Percentiles rank a stretch among this genome's conserved stretches.
Conservation (phyloP, 2,329 filamentous ascomycete species). For the Cladosporium sp. region DNA sequence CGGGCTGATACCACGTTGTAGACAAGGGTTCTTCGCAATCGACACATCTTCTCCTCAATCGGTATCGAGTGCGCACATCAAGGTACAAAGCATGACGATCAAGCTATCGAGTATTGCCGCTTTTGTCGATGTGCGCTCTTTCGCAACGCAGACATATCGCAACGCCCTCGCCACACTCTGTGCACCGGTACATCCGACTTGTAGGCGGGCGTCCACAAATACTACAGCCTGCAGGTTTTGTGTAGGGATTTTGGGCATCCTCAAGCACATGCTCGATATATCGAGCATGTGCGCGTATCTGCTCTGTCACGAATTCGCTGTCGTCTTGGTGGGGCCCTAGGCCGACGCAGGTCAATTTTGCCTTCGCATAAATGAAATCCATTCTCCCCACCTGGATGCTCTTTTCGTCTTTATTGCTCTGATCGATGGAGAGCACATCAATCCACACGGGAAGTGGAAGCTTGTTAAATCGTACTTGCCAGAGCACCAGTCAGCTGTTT, state of each 20-base stretch:
- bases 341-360: conserved; percentile 4
- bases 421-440: conserved; percentile 19
- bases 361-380: conserved; percentile 14
- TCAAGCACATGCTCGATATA: background rate
- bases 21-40: background rate
- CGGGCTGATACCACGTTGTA: background rate
- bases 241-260: background rate
- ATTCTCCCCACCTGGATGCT: conserved; percentile 17
- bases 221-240: background rate
- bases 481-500: background rate
- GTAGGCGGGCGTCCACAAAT: background rate
- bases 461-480: background rate
- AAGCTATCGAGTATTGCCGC: too few species aligned
- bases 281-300: background rate
- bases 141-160: background rate
- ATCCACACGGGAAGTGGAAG: conserved; percentile 14
- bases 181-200: background rate
- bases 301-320: background rate
- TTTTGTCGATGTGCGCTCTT: background rate
- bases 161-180: background rate
- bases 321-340: background rate
- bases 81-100: background rate
- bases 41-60: background rate
- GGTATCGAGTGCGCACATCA: background rate
- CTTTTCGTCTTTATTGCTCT: conserved; percentile 14